Evolutionary conservation across 2,329 filamentous ascomycete genomes (phyloP).

Genomic region (Zarea fungicola): DNA sequence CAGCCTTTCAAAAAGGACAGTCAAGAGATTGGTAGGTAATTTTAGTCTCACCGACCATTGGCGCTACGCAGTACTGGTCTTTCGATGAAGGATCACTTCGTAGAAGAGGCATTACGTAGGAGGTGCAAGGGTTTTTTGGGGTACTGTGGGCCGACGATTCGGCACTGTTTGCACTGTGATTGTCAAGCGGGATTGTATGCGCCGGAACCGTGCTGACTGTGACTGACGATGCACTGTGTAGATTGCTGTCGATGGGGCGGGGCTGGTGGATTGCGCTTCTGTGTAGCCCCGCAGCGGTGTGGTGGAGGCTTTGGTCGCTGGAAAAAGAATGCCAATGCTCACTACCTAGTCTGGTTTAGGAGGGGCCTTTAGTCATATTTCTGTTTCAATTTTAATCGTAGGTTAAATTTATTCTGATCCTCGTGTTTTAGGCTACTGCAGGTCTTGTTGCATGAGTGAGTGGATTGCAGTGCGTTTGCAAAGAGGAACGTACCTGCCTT

Average conservation of each 20-base stretch:
- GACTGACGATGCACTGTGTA: not conserved
- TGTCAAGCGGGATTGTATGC: too few relatives aligned
- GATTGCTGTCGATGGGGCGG: conserved; percentile 8
- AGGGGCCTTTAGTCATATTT: too few relatives aligned
- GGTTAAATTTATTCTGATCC: too few relatives aligned
- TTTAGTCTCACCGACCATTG: conserved; percentile 9
- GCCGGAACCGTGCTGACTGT: not conserved
- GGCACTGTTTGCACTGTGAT: not conserved
- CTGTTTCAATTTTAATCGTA: too few relatives aligned
- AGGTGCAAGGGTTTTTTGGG: not conserved
- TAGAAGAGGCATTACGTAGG: not conserved
- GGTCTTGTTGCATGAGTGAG: too few relatives aligned
- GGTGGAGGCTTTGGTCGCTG: conserved; percentile 6
- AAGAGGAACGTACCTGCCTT: too few relatives aligned
- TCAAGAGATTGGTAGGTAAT: too few relatives aligned
- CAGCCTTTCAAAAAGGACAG: not conserved
- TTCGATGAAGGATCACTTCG: too few relatives aligned
- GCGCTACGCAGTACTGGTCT: not conserved
- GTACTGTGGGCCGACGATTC: not conserved
- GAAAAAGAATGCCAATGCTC: too few relatives aligned
- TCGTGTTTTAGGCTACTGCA: too few relatives aligned
- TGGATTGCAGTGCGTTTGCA: too few relatives aligned
- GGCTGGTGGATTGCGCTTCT: not conserved
- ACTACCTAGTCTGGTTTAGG: too few relatives aligned
- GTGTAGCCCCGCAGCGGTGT: conserved; percentile 1